These are phyloP conservation scores for Helichrysum umbraculigerum DNA, from an alignment of 129 eudicot genomes.

Conservation along the genomic window DNA sequence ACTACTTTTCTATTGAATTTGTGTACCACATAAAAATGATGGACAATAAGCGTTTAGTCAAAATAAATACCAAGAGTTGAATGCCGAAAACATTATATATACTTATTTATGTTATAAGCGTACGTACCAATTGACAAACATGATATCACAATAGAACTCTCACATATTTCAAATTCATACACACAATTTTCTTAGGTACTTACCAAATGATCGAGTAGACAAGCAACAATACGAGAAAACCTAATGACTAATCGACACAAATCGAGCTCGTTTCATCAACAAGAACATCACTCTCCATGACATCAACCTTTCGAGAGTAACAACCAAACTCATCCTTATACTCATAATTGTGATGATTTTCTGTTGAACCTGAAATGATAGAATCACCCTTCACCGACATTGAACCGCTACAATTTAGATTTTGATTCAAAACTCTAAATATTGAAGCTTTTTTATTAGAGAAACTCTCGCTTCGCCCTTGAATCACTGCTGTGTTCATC, in stretches of 20 bases:
- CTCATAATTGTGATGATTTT: slow-evolving; percentile 46
- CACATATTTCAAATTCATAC: too few relatives aligned
- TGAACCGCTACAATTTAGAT: slow-evolving; percentile 55
- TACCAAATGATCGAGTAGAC: background rate
- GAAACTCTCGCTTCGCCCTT: slow-evolving; percentile 41
- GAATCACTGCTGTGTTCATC: slow-evolving; percentile 52
- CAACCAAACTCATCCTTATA: slow-evolving; percentile 51
- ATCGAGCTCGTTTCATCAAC: slow-evolving; percentile 32
- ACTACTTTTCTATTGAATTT: too few relatives aligned
- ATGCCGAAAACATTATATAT: too few relatives aligned
- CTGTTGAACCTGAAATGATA: slow-evolving; percentile 59
- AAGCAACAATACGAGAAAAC: too few relatives aligned
- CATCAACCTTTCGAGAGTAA: slow-evolving; percentile 50
- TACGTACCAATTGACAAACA: too few relatives aligned
- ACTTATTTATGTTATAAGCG: too few relatives aligned
- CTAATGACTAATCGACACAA: slow-evolving; percentile 31
- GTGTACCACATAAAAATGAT: too few relatives aligned
- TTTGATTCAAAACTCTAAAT: slow-evolving; percentile 32
- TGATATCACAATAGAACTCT: too few relatives aligned
- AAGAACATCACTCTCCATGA: slow-evolving; percentile 41
- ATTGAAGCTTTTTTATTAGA: slow-evolving; percentile 9
- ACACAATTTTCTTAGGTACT: too few relatives aligned
- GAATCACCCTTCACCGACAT: slow-evolving; percentile 64
- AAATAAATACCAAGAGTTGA: too few relatives aligned
- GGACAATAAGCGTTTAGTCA: too few relatives aligned